Conservation (phyloP, 495 filamentous ascomycete species). For the Penicillium daleae region DNA sequence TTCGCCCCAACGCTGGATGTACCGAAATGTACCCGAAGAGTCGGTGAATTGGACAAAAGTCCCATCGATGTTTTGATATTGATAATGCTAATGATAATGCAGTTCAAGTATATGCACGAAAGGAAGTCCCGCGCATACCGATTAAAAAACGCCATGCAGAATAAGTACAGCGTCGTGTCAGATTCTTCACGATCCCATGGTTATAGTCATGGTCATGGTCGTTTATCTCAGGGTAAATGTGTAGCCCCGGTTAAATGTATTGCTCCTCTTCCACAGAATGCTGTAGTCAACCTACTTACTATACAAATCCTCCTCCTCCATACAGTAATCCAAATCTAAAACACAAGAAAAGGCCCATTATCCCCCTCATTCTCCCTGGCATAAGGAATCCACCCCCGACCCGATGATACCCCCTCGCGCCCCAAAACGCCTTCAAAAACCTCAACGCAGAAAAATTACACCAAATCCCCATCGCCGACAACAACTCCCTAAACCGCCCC, state of each 20-base stretch:
- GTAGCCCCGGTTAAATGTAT: background rate
- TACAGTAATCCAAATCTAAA: background rate
- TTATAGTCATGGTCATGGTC: background rate
- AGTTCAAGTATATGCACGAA: background rate
- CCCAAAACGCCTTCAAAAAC: conserved; percentile 12
- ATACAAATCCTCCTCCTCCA: no score
- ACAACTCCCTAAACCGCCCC: background rate
- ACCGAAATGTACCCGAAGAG: background rate
- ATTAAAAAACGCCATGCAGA: background rate
- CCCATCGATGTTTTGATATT: background rate
- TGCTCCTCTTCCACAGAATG: background rate
- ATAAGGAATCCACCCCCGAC: conserved; percentile 9
- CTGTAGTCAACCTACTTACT: no score
- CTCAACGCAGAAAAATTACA: conserved; percentile 7
- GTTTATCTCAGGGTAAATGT: background rate
- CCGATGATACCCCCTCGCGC: background rate
- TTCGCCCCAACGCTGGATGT: background rate
- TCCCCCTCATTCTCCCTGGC: conserved; percentile 3
- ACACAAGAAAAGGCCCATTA: conserved; percentile 15
- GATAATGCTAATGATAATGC: background rate
- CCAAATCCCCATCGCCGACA: conserved; percentile 8
- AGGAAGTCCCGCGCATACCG: background rate
- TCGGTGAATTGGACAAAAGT: conserved; percentile 11
- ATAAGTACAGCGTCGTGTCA: background rate
- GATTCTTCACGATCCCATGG: background rate